Conservation (phyloP, 257 asterid species). For the Cinchona pubescens region DNA sequence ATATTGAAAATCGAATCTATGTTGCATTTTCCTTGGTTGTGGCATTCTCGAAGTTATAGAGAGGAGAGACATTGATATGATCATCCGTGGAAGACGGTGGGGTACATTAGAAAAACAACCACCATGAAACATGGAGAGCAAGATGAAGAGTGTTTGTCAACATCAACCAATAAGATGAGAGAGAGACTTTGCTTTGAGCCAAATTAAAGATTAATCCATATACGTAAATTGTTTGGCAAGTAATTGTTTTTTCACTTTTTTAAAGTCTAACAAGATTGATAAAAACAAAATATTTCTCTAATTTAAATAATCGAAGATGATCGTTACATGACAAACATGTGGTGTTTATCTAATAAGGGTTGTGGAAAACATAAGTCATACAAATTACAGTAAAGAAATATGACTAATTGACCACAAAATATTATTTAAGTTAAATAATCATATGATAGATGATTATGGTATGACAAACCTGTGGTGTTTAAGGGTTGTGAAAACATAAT, state of each 20-base stretch:
- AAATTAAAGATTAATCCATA: neutral
- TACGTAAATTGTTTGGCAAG: constrained; percentile 12
- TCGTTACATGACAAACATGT: neutral
- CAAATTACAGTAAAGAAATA: too few relatives aligned
- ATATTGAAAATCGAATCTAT: too few relatives aligned
- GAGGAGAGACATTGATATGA: neutral
- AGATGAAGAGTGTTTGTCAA: constrained; percentile 9
- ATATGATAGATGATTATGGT: neutral
- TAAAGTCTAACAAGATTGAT: neutral
- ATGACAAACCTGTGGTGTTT: too few relatives aligned
- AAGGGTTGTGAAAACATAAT: neutral
- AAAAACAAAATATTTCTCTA: neutral
- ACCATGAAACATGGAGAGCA: neutral
- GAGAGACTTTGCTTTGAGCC: constrained; percentile 1
- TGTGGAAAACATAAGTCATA: too few relatives aligned
- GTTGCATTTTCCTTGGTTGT: too few relatives aligned
- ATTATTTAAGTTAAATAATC: too few relatives aligned
- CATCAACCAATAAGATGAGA: constrained; percentile 7
- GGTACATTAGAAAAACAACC: neutral
- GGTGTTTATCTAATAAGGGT: too few relatives aligned
- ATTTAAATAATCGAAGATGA: neutral
- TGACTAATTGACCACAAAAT: neutral
- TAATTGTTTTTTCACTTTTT: neutral
- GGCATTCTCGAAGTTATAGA: neutral
- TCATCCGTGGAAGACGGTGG: neutral